Base-by-base conservation (phyloP, 345 rosid genomes). In the Cardiospermum halicacabum region DNA sequence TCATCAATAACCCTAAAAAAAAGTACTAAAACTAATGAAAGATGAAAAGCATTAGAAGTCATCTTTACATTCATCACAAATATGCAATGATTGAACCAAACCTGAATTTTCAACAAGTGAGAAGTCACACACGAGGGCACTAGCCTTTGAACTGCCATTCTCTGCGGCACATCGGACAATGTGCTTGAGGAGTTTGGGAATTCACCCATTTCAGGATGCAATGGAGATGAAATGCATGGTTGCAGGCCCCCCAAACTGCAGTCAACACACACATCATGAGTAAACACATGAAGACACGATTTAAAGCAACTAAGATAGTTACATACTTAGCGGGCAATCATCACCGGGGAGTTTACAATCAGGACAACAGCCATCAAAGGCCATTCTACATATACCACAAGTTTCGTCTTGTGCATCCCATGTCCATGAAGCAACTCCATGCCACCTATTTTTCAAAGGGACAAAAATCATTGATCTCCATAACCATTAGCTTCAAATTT, bases 331-430 rank as follows among this genome's bases (percentile, higher is more conserved):
- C 19, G 97, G 99, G 71, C 96, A 91, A 71, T 91, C 96, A 76
- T 89, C 99, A 7, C 95, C 97, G 9, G 97, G 92, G 54, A 81
- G 90, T 76, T 85, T 87, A 78, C 96, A 91, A 69, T 94, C 96
- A 56, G 91, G 89, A 67, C 96, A 94, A 48, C 97, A 94, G 55
- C 96, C 99, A 79, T 91, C 95, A 70, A 94, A 94, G 25, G 95
- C 95, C 96, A 94, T 89, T 64, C 96, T 81, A 72, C 99, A 94
- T 54, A 94, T 94, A 63, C 97, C 99, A 71, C 99, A 94, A 2
- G 92, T 85, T 79, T 91, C 97, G 59, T 91, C 97, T 76, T 87
- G 92, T 30, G 97, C 95, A 84, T 84, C 97, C 99, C 97, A 94
- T 13, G 91, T 89, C 97, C 97, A 91, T 54, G 96, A 87, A 67